Evolutionary conservation across 1,139 yeast species (phyloP), one percentile per base, ranked within the genome.

Genomic region (Lodderomyces elongisporus): DNA sequence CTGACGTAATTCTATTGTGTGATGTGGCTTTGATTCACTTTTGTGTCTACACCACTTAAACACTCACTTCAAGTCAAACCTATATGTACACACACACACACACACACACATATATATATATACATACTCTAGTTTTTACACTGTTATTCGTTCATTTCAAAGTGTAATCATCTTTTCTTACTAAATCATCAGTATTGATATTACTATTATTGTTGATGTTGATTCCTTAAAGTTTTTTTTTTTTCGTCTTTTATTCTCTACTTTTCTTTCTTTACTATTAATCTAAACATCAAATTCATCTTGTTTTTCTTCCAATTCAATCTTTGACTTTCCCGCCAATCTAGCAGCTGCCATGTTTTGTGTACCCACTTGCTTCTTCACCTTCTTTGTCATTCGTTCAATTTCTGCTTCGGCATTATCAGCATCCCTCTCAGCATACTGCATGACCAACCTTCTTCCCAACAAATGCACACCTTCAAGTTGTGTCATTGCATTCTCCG

Each of bases 401-500:
- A 91, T 88, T 57, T 89, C 96, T 32, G 77, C 91, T 54, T 91
- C 97, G 10, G 87, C 95, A 56, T 85, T 77, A 28, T 68, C 81
- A 25, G 91, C 74, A 36, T 82, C 95, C 40, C 74, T 77, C 51
- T 87, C 84, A 13, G 98, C 98, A 49, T 74, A 88, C 56, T 91
- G 95, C 81, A 93, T 79, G n/a, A 91, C 96, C 47, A 91, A 68
- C 46, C 96, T 76, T 65, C 99, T 81, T 28, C 99, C 99, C 36
- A 91, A 74, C 60, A 91, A 82, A 73, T 91, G 99, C 3, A 93
- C 96, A 41, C 98, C 98, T 56, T 82, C 85, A 45, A 91, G 73
- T 54, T 89, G 93, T 48, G 80, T 80, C 89, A 91, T 84, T n/a
- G 97, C 98, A 53, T 70, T 79, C 54, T 84, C 95, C 2, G 98